phyloP scores from a whole-genome alignment of 768 basidiomycete genomes.

The Tricholoma bakamatsutake region DNA sequence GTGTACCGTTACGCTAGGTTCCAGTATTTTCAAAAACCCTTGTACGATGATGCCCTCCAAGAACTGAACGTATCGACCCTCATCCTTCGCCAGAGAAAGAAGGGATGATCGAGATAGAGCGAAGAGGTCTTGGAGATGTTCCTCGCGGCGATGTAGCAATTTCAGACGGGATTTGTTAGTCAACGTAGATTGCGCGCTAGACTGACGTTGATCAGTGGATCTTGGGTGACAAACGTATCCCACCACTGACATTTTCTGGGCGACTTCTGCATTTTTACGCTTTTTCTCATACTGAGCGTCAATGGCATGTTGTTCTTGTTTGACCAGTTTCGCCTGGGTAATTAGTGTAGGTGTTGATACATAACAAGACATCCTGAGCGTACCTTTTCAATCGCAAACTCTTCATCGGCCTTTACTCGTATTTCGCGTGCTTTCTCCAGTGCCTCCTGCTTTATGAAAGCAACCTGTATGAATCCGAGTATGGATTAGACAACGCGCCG shows the following conservation, averaged over 20 bases:
- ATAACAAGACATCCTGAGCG: not conserved
- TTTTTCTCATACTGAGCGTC: slow-evolving; percentile 96
- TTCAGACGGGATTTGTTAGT: slow-evolving; percentile 94
- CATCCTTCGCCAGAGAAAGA: slow-evolving; percentile 54
- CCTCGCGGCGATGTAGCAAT: slow-evolving; percentile 86
- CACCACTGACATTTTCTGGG: slow-evolving; percentile 86
- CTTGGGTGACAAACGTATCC: not conserved
- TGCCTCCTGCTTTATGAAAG: slow-evolving; percentile 99
- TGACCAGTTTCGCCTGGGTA: slow-evolving; percentile 87
- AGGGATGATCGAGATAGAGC: slow-evolving; percentile 59
- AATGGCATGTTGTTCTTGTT: slow-evolving; percentile 92
- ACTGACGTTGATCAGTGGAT: not conserved
- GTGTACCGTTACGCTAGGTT: slow-evolving; percentile 61
- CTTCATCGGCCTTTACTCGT: slow-evolving; percentile 95
- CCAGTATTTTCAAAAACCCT: slow-evolving; percentile 78
- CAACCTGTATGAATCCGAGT: slow-evolving; percentile 50
- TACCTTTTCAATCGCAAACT: slow-evolving; percentile 98
- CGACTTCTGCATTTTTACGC: slow-evolving; percentile 85
- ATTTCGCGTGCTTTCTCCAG: slow-evolving; percentile 97
- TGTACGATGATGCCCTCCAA: slow-evolving; percentile 83
- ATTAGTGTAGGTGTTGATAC: not conserved
- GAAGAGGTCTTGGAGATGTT: slow-evolving; percentile 88
- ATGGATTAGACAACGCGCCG: slow-evolving; percentile 6
- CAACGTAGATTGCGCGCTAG: slow-evolving; percentile 88
- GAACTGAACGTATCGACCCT: slow-evolving; percentile 72